These are phyloP conservation scores for Trichomonascaceae sp. DNA, from an alignment of 1,139 yeast species.

Conservation along the genomic window DNA sequence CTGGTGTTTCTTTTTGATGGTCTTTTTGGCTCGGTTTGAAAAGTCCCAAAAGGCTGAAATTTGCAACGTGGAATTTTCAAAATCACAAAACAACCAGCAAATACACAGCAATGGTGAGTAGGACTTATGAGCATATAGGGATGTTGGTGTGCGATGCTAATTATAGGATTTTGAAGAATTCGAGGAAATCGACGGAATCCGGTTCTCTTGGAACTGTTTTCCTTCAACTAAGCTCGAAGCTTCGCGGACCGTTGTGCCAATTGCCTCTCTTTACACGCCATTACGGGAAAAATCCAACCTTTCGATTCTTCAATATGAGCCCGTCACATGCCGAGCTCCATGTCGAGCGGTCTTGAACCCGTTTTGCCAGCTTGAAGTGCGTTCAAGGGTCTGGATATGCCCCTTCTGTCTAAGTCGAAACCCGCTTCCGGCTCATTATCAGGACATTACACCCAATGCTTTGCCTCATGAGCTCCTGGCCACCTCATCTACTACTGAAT, in stretches of 20 bases:
- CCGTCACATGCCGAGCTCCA: constrained; percentile 73
- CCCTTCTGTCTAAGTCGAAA: constrained; percentile 80
- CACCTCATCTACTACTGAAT: constrained; percentile 81
- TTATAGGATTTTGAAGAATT: constrained; percentile 65
- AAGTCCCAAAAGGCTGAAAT: constrained; percentile 1
- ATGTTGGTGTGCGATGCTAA: background rate
- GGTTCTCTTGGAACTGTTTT: constrained; percentile 84
- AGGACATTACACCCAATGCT: constrained; percentile 73
- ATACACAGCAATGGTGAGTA: constrained; percentile 6
- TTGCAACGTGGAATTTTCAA: constrained; percentile 2
- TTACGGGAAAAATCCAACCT: constrained; percentile 72
- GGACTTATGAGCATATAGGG: background rate
- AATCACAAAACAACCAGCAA: background rate
- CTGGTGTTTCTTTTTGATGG: background rate
- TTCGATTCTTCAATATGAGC: constrained; percentile 83
- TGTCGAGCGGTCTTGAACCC: constrained; percentile 90
- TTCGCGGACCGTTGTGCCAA: constrained; percentile 86
- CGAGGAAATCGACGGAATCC: constrained; percentile 85
- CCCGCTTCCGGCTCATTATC: constrained; percentile 85
- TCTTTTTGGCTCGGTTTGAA: background rate
- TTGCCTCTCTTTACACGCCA: constrained; percentile 92
- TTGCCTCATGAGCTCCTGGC: constrained; percentile 83
- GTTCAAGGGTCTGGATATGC: constrained; percentile 83
- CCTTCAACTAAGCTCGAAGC: constrained; percentile 92
- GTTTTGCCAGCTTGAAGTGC: constrained; percentile 70